Conservation (phyloP, 1,284 basidiomycete species). For the Exsudoporus floridanus region DNA sequence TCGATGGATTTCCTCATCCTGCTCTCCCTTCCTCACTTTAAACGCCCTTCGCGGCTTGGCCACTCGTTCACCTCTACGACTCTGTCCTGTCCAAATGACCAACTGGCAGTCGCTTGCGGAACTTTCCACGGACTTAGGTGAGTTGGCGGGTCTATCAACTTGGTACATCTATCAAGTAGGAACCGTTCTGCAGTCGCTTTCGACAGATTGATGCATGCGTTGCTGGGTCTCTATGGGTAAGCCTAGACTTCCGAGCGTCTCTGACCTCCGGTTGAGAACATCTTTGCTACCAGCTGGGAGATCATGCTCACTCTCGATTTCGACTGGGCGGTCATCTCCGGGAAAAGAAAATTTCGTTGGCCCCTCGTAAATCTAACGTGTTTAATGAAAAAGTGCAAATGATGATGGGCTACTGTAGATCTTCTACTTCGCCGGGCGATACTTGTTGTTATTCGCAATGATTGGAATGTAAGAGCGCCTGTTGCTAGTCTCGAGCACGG, state of each 20-base stretch:
- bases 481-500: not conserved
- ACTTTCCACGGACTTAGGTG: conserved; percentile 26
- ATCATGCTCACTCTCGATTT: conserved; percentile 33
- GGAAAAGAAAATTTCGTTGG: conserved; percentile 35
- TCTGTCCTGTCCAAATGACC: conserved; percentile 18
- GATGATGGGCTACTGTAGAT: conserved; percentile 9
- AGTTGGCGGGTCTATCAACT: conserved; percentile 2
- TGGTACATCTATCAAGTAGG: not conserved
- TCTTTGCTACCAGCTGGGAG: conserved; percentile 27
- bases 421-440: conserved; percentile 35
- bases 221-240: conserved; percentile 34
- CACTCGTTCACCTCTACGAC: conserved; percentile 5
- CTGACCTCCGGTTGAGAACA: conserved; percentile 4
- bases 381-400: not conserved
- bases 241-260: not conserved
- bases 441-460: conserved; percentile 34
- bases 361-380: conserved; percentile 26
- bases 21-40: conserved; percentile 2
- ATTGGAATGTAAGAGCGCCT: conserved; percentile 30
- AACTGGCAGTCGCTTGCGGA: conserved; percentile 30
- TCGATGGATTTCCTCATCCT: not conserved
- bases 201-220: conserved; percentile 27
- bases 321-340: conserved; percentile 32
- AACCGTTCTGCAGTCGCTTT: conserved; percentile 21
- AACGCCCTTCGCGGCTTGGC: not conserved